Percentiles rank a stretch among this genome's conserved stretches.
phyloP scores from a whole-genome alignment of 352 stramenopile species.

The Pythium vanterpoolii region DNA sequence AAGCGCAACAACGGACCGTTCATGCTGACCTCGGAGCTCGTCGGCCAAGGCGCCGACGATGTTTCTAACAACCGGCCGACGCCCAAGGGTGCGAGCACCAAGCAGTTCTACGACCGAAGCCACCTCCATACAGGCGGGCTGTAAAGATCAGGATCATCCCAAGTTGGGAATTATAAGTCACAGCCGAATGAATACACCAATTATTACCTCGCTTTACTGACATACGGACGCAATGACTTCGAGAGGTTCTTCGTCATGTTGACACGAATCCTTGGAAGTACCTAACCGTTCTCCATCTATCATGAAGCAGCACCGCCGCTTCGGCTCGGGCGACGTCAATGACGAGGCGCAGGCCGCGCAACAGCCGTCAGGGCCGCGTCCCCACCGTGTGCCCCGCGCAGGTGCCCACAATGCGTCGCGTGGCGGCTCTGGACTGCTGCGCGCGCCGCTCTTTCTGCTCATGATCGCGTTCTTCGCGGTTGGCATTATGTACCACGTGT shows the following conservation, averaged over 20 bases:
- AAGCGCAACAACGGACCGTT: constrained; percentile 79
- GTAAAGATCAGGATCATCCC: too few relatives aligned
- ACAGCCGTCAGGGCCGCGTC: background rate
- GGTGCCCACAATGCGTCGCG: constrained; percentile 13
- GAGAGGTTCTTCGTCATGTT: background rate
- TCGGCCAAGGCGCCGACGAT: constrained; percentile 63
- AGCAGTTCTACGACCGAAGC: constrained; percentile 82
- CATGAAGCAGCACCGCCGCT: constrained; percentile 21
- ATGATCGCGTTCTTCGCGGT: constrained; percentile 50
- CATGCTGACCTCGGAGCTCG: constrained; percentile 70
- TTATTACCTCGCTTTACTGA: background rate
- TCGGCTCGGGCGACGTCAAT: constrained; percentile 14
- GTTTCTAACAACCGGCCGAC: constrained; percentile 46
- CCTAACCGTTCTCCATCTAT: background rate
- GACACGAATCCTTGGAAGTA: constrained; percentile 9
- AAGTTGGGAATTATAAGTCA: too few relatives aligned
- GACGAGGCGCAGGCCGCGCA: constrained; percentile 12
- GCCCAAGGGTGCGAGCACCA: constrained; percentile 74
- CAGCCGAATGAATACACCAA: too few relatives aligned
- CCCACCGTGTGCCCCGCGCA: constrained; percentile 21
- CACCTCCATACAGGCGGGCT: constrained; percentile 47
- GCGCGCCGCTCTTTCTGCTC: constrained; percentile 24
- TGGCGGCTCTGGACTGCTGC: constrained; percentile 15
- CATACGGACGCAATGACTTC: background rate
- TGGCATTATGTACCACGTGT: constrained; percentile 60